Evolutionary conservation across 805 yeast species (phyloP).

Genomic region (Vanderwaltozyma yarrowii): DNA sequence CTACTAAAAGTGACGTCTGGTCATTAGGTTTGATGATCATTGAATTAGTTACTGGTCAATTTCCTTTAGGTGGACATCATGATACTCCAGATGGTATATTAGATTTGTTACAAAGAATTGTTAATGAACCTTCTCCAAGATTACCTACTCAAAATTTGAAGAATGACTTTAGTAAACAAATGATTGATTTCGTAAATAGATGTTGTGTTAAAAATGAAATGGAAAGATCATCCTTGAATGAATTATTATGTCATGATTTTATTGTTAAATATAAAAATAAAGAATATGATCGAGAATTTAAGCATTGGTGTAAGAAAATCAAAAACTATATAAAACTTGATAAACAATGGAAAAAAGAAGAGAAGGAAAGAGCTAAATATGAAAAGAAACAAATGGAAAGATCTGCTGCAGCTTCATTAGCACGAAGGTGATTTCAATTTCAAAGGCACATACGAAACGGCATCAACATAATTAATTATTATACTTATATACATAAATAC

Average conservation of each 20-base stretch:
- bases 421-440: slow-evolving; percentile 1
- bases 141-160: slow-evolving; percentile 34
- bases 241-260: slow-evolving; percentile 39
- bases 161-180: slow-evolving; percentile 30
- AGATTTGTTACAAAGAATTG: slow-evolving; percentile 85
- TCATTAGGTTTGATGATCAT: slow-evolving; percentile 84
- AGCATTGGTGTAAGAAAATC: slow-evolving; percentile 34
- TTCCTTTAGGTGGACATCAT: slow-evolving; percentile 58
- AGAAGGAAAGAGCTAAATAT: slow-evolving; percentile 16
- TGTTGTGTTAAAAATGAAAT: slow-evolving; percentile 65
- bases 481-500: too few relatives aligned
- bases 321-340: slow-evolving; percentile 24
- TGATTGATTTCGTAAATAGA: slow-evolving; percentile 60
- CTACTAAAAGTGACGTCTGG: slow-evolving; percentile 97
- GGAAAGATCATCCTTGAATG: slow-evolving; percentile 64
- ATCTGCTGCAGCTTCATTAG: slow-evolving; percentile 1
- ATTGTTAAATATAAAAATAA: slow-evolving; percentile 26
- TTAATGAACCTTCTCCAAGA: slow-evolving; percentile 83
- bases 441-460: too few relatives aligned
- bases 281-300: slow-evolving; percentile 29
- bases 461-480: too few relatives aligned
- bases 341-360: slow-evolving; percentile 25
- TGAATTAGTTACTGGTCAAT: slow-evolving; percentile 77
- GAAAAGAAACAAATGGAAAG: slow-evolving; percentile 1
- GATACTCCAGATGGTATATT: slow-evolving; percentile 75